Conservation (phyloP, 2,329 filamentous ascomycete genomes). For the Penicillium sp. region DNA sequence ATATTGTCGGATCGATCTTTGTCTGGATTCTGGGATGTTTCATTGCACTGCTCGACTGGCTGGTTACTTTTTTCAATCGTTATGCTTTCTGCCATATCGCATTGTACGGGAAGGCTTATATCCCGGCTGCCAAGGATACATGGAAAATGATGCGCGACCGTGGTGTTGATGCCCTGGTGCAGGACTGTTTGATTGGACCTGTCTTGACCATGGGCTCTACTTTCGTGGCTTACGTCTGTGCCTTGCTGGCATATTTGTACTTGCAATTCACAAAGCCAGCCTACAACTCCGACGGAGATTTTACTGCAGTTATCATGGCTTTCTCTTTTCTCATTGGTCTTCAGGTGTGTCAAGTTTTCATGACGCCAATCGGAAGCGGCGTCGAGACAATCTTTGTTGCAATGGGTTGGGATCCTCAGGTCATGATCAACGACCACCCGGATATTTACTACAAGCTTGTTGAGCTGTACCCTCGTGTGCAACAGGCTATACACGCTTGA, state of each 20-base stretch:
- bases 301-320: constrained; percentile 76
- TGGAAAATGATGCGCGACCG: constrained; percentile 91
- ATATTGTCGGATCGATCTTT: constrained; percentile 65
- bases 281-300: constrained; percentile 70
- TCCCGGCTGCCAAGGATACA: constrained; percentile 83
- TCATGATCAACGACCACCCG: constrained; percentile 76
- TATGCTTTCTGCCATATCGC: constrained; percentile 94
- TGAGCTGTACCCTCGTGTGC: constrained; percentile 78
- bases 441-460: constrained; percentile 81
- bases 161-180: constrained; percentile 85
- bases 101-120: constrained; percentile 85
- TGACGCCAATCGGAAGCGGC: constrained; percentile 83
- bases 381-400: constrained; percentile 91
- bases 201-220: constrained; percentile 74
- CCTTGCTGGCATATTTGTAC: constrained; percentile 83
- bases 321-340: constrained; percentile 88
- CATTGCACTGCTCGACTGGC: constrained; percentile 79
- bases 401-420: constrained; percentile 63
- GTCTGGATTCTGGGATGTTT: constrained; percentile 78
- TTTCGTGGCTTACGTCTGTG: constrained; percentile 81
- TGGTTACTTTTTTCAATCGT: constrained; percentile 82
- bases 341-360: constrained; percentile 87
- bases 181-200: constrained; percentile 79
- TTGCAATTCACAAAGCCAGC: constrained; percentile 75
- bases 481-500: constrained; percentile 73